A percentile compares a stretch with the other conserved stretches of the same genome.
Conservation (phyloP, 75 land plant species). For the Cupressus sempervirens region DNA sequence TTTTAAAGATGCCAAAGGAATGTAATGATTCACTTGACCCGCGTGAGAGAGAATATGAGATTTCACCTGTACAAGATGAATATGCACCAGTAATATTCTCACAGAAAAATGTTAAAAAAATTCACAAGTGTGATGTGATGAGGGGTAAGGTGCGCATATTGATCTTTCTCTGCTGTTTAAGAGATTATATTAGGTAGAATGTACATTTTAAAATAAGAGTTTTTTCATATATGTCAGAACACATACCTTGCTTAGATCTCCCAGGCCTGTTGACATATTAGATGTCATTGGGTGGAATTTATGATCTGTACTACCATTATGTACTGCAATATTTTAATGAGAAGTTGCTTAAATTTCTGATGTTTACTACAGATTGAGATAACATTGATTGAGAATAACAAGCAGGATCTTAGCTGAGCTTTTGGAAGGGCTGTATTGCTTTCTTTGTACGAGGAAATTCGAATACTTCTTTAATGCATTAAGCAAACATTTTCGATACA, state of each 20-base stretch:
- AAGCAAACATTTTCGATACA: not conserved
- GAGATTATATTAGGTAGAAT: not conserved
- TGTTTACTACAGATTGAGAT: not conserved
- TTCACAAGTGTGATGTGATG: slow-evolving; percentile 77
- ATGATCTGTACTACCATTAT: not conserved
- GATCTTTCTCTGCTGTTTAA: slow-evolving; percentile 1
- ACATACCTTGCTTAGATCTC: not conserved
- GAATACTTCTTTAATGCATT: not conserved
- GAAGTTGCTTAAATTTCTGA: not conserved
- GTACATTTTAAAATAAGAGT: not conserved
- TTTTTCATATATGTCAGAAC: not conserved
- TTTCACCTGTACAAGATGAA: slow-evolving; percentile 63
- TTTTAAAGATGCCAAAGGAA: slow-evolving; percentile 58
- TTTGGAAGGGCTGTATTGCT: not conserved
- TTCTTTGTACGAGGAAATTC: not conserved
- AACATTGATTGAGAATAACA: not conserved
- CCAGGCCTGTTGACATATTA: not conserved
- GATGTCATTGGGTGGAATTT: not conserved
- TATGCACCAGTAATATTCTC: slow-evolving; percentile 92
- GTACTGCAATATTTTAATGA: not conserved
- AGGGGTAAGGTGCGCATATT: slow-evolving; percentile 62
- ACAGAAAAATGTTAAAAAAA: slow-evolving; percentile 65
- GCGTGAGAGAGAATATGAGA: slow-evolving; percentile 17
- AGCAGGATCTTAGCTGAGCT: not conserved
- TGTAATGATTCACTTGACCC: slow-evolving; percentile 26